Evolutionary conservation across 2,329 filamentous ascomycete species (phyloP).

Genomic region (Paecilomyces dactylethromorphus): DNA sequence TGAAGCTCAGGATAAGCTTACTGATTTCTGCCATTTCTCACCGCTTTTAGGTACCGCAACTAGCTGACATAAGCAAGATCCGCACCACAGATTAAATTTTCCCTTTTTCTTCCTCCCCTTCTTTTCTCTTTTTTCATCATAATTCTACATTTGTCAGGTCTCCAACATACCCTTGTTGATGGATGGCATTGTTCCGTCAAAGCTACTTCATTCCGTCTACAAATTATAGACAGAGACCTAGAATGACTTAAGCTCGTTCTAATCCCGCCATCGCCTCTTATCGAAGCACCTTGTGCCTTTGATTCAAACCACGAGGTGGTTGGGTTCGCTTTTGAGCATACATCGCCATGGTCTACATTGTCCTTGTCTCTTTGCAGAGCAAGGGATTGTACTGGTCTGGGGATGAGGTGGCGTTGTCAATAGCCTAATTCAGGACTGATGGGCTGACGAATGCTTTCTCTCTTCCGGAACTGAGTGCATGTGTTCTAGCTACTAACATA

Average conservation of each 20-base stretch:
- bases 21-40: not conserved
- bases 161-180: constrained; percentile 41
- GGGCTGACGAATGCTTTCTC: not conserved
- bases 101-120: not conserved
- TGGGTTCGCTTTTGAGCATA: constrained; percentile 43
- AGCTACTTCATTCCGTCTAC: constrained; percentile 26
- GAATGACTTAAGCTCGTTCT: constrained; percentile 36
- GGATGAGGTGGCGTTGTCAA: not conserved
- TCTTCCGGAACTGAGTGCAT: not conserved
- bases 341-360: constrained; percentile 12
- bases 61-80: constrained; percentile 6
- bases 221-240: constrained; percentile 39
- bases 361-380: not conserved
- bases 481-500: not conserved
- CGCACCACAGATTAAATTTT: constrained; percentile 3
- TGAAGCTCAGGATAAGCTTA: not conserved
- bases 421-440: not conserved
- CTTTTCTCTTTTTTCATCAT: not conserved
- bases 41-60: not conserved
- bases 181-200: constrained; percentile 13
- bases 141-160: constrained; percentile 23
- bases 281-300: constrained; percentile 10
- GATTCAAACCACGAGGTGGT: constrained; percentile 20
- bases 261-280: constrained; percentile 32
- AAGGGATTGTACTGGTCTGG: not conserved